A percentile compares a stretch with the other conserved stretches of the same genome.
Evolutionary conservation across 768 basidiomycete species (phyloP).

Genomic region (Boletus bicolor): DNA sequence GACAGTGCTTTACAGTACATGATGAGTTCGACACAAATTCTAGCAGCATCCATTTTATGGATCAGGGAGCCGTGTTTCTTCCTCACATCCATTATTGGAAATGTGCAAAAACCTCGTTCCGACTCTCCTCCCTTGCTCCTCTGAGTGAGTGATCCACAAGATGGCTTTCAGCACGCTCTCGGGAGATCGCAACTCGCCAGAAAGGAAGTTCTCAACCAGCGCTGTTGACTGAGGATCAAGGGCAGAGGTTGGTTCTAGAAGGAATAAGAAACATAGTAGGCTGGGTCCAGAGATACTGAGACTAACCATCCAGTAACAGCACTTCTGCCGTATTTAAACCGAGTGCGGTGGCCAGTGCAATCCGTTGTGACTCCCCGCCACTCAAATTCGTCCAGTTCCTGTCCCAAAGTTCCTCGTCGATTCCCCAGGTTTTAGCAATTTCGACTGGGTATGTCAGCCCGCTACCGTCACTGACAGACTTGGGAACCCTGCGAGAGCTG

Average conservation of each 20-base stretch:
- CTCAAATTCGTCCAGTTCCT: conserved; percentile 77
- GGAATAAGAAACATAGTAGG: neutral
- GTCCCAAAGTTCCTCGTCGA: conserved; percentile 69
- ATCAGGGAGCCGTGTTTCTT: conserved; percentile 35
- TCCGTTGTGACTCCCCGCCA: conserved; percentile 83
- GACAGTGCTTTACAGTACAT: neutral
- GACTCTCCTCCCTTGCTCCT: conserved; percentile 71
- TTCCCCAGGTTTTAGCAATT: conserved; percentile 62
- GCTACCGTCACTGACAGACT: conserved; percentile 22
- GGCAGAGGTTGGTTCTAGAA: conserved; percentile 84
- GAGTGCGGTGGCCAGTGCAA: conserved; percentile 73
- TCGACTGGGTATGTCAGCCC: conserved; percentile 43
- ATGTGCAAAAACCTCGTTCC: conserved; percentile 66
- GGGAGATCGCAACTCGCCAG: conserved; percentile 46
- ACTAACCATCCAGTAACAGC: conserved; percentile 73
- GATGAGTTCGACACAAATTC: neutral
- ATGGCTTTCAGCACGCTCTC: conserved; percentile 62
- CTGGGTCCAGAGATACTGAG: neutral
- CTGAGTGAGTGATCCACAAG: conserved; percentile 87
- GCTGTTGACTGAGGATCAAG: conserved; percentile 67
- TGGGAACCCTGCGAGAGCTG: conserved; percentile 36
- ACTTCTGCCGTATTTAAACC: conserved; percentile 75
- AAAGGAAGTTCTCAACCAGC: conserved; percentile 62
- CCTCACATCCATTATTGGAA: conserved; percentile 41
- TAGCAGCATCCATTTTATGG: conserved; percentile 7